Evolutionary conservation across 495 filamentous ascomycete genomes (phyloP), one percentile per base, ranked within the genome.

Genomic region (Hypoxylon intermedium): DNA sequence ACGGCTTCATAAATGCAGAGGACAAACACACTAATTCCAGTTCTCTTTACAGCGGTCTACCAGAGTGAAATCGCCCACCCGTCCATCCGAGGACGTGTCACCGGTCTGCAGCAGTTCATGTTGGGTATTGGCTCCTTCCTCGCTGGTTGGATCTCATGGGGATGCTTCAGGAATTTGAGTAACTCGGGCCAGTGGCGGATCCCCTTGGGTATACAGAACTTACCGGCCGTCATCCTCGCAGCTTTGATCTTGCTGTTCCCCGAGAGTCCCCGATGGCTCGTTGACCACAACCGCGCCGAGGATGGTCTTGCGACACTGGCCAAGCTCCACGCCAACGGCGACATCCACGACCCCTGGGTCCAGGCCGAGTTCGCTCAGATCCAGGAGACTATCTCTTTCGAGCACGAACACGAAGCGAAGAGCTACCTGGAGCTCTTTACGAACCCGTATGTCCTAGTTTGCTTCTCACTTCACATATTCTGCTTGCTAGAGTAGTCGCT

Each of bases 351-450:
- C 58, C 54, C 82, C 3, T 88, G 82, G 80, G 84, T 88, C n/a
- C 76, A 72, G 6, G 83, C 84, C 1, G 85, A 88, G 66, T 86
- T 84, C 62, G 79, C 86, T n/a, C 79, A 84, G 58, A 88, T 90
- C 58, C 84, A 85, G 65, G 87, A 84, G 16, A 73, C 74, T n/a
- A 80, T 86, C 40, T 80, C 66, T 53, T 84, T 71, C 41, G 79
- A 77, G 54, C 79, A 71, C 42, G 87, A 88, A 64, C 70, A 89
- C 45, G 85, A 87, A 64, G 88, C 87, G 12, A 89, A 87, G 68
- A 87, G 83, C 5, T 89, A 89, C 65, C 19, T 68, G 1, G 88
- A 90, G 59, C 77, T 91, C 1, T 87, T 90, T 67, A 84, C 70
- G 5, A 82, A 83, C 53, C 60, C 51, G 62, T 67, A 51, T 28